Evolutionary conservation across 2,329 filamentous ascomycete species (phyloP), one percentile per base, ranked within the genome.

Genomic region (Exophiala dermatitidis): DNA sequence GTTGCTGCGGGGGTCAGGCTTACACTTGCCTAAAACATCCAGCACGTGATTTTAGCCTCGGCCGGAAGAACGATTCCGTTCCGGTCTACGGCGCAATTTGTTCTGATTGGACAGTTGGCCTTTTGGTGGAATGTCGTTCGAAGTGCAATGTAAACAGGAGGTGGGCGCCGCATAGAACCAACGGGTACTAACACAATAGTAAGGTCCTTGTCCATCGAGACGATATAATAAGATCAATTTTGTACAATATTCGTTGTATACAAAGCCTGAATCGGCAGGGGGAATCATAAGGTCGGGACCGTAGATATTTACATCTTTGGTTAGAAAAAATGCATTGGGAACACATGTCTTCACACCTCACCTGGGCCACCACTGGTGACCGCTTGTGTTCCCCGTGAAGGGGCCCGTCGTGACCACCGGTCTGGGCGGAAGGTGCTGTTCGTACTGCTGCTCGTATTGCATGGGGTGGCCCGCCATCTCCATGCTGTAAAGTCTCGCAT

Each of bases 341-440:
- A 9, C 12, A 19, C 6, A 8, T 6, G 38, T 26, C 26, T 8
- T 9, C 5, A 34, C 10, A 5, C 9, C 37, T 49, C 38, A 53
- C 38, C 48, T 12, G 19, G 38, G 5, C 50, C 50, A 53, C 50
- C 50, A 53, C n/a, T 40, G 31, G 30, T 46, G 40, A 12, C 46
- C 40, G 26, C 36, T 48, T 6, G 42, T 34, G 43, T 43, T 41
- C 5, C 31, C 40, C 6, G 45, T 31, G 30, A 46, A 55, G 2
- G 52, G 45, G 3, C 52, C 52, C 28, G 56, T 58, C 19, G 56
- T 55, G 28, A 48, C 47, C 5, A 52, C 19, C 19, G 37, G 49
- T 10, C 32, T 12, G 7, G 53, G 38, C 29, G 46, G 53, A 32
- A 52, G 43, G 10, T 49, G 48, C 5, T 30, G 45, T 8, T 54